Base-by-base conservation (phyloP, 2,329 filamentous ascomycete species). In the Arachnomyces sp. region DNA sequence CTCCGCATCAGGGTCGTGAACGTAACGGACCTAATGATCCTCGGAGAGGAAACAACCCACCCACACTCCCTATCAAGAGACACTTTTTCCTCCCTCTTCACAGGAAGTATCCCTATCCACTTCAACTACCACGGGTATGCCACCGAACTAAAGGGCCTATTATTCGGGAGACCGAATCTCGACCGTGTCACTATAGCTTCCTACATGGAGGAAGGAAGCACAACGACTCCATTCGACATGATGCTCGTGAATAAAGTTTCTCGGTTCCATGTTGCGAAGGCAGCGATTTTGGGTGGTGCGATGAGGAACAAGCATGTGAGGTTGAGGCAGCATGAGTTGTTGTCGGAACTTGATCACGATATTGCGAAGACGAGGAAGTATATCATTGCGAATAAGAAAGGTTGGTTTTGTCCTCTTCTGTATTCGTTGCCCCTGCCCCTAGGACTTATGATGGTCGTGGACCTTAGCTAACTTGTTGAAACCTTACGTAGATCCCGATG, bases 111-210 rank as follows among this genome's bases (percentile, higher is more conserved):
- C 16, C 67, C 70, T 0, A 64, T 82, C 4, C 70, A 76, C 52
- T 79, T 83, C 62, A 82, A 82, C 57, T 83, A 82, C 51, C 79
- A 83, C 49, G 79, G 79, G 8, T 82, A 83, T 49, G 58, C 68
- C 3, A 67, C 69, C 1, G 78, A 82, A 53, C 56, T 83, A 40
- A 71, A 75, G 43, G 77, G 77, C 0, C 53, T 82, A 17, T 57
- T 82, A 2, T 82, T 82, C 50, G 76, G 76, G 0, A 65, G 77
- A 1, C 66, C 66, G 0, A 59, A 64, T 7, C 49, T 74, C 12
- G 64, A 74, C 4, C 67, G 76, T 2, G 68, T 80, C 44, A 69
- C 58, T 0, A 71, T 82, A 6, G 70, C 68, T 11, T 76, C 73
- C 3, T 83, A 82, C 48, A 70, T 69, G 17, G 79, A 83, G 51